phyloP scores from a whole-genome alignment of 345 rosid genomes.

The Isatis tinctoria region DNA sequence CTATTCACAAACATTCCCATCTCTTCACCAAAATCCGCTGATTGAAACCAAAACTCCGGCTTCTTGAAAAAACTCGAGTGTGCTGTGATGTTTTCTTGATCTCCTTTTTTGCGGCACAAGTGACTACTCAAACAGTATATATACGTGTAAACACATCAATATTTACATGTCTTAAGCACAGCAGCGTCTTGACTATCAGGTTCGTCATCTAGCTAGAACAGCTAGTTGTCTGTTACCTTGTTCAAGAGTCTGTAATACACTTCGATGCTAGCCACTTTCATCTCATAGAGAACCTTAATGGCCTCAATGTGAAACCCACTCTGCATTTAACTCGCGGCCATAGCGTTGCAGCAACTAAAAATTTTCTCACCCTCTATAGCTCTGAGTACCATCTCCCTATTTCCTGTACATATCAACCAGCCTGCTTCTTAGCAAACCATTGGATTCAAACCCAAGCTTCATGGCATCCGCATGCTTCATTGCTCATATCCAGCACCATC shows the following conservation, averaged over 20 bases:
- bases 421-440: constrained; percentile 34
- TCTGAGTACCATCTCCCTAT: constrained; percentile 36
- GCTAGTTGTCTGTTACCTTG: background rate
- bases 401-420: constrained; percentile 49
- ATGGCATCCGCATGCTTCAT: constrained; percentile 41
- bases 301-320: constrained; percentile 38
- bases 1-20: constrained; percentile 34
- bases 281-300: constrained; percentile 45
- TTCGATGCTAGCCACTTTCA: constrained; percentile 44
- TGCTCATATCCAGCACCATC: constrained; percentile 37
- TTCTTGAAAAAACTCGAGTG: background rate
- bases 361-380: constrained; percentile 12
- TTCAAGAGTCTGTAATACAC: constrained; percentile 27
- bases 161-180: background rate
- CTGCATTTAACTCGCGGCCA: constrained; percentile 39
- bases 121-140: background rate
- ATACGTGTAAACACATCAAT: background rate
- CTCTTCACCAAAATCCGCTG: constrained; percentile 37
- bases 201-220: background rate
- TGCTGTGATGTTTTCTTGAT: background rate
- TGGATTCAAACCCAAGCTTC: constrained; percentile 43
- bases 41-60: constrained; percentile 7
- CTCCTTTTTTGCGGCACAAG: background rate
- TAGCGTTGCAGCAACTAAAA: constrained; percentile 35
- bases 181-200: background rate